A percentile compares a stretch with the other conserved stretches of the same genome.
Conservation (phyloP, 345 rosid genomes). For the Combretum micranthum region DNA sequence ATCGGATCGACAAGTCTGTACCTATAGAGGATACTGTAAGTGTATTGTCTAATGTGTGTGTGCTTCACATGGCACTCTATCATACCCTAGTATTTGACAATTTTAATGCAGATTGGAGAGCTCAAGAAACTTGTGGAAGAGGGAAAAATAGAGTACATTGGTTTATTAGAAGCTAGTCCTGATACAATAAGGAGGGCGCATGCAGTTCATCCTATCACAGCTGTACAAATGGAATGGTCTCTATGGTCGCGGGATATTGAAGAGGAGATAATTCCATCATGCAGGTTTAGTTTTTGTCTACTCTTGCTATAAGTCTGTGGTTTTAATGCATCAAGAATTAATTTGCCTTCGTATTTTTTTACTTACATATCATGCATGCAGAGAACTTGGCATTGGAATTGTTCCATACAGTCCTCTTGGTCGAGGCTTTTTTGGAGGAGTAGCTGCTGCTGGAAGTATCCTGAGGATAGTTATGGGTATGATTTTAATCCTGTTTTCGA, state of each 20-base stretch:
- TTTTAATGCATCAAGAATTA: too few species aligned
- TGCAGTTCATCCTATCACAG: constrained; percentile 41
- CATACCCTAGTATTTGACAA: background rate
- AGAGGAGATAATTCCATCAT: constrained; percentile 37
- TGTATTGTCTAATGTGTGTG: too few species aligned
- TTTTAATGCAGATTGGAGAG: constrained; percentile 18
- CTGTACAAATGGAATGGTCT: constrained; percentile 39
- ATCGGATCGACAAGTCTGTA: constrained; percentile 16
- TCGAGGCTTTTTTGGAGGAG: constrained; percentile 12
- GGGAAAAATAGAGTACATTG: constrained; percentile 38
- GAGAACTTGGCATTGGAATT: constrained; percentile 16
- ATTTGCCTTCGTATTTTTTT: too few species aligned
- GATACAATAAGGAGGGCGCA: constrained; percentile 38
- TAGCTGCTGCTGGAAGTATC: background rate
- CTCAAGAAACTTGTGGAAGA: constrained; percentile 33
- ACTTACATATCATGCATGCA: background rate
- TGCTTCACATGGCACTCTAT: background rate
- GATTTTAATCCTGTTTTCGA: too few species aligned
- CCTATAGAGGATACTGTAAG: constrained; percentile 29
- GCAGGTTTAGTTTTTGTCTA: constrained; percentile 23
- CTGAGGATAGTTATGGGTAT: constrained; percentile 5
- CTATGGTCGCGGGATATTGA: constrained; percentile 43
- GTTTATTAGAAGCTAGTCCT: constrained; percentile 41
- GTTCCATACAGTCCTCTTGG: constrained; percentile 20
- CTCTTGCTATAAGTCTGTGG: background rate